Base-by-base conservation (phyloP, 306 rosid species). In the Pachyrhizus erosus region DNA sequence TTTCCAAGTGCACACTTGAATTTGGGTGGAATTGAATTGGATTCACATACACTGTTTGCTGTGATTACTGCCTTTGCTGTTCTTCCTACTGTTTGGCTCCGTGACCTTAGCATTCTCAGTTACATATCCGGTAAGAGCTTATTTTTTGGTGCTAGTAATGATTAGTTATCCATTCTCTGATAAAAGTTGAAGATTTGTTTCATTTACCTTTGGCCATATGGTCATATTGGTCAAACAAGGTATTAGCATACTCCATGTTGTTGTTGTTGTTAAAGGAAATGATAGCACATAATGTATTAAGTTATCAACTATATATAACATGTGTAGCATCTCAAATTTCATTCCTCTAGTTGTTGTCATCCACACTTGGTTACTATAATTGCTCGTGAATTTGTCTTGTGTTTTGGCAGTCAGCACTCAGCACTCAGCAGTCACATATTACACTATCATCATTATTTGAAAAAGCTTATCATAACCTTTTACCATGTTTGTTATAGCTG, bases 21-120 rank as follows among this genome's bases (percentile, higher is more conserved):
- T 85, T 83, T 96, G 78, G 97, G 92, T 26, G 87, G 89, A 74
- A 76, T 84, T 37, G 84, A 87, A 75, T 51, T 93, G 78, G 48
- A 80, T 82, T 68, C 97, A 5, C 94, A 69, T 15, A 46, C 91
- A 79, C 67, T 96, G 48, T 96, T 96, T 76, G 99, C 97, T 37
- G 60, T 93, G 48, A 11, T 87, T 51, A 78, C 99, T 60, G 64
- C 99, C 85, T 83, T 96, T 66, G 98, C 98, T 61, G 97, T 96
- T 91, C 98, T 96, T 88, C 99, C 99, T 10, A 96, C 99, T 1
- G 96, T 91, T 82, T 90, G 91, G 93, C 99, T 96, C 45, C 93
- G 97, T 2, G 99, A 96, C 87, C 91, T 96, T 51, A 93, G 94
- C 37, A 67, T 96, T 82, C 94, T 96, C 61, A 96, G 99, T 82